phyloP scores from a whole-genome alignment of 2,329 filamentous ascomycete genomes.

The Fusarium palustre region DNA sequence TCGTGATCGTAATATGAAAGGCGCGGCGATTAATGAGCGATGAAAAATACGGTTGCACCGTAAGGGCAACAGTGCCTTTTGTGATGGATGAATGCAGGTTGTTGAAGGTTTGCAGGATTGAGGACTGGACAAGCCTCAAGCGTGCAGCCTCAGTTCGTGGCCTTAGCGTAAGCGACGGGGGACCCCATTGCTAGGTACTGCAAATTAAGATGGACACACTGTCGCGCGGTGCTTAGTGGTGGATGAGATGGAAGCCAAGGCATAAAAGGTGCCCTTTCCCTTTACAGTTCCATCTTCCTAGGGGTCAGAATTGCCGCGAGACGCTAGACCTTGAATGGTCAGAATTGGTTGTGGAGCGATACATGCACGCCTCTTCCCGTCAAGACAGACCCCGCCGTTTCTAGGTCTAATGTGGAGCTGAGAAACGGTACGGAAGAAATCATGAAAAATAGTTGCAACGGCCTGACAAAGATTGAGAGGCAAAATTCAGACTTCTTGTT shows the following conservation, averaged over 20 bases:
- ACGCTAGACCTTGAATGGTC: constrained; percentile 37
- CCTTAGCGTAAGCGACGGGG: constrained; percentile 24
- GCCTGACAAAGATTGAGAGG: not conserved
- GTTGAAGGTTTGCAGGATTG: constrained; percentile 36
- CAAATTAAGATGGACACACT: constrained; percentile 41
- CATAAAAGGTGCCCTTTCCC: constrained; percentile 11
- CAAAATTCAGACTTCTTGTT: not conserved
- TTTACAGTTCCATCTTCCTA: not conserved
- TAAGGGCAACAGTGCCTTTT: constrained; percentile 32
- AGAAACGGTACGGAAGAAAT: constrained; percentile 34
- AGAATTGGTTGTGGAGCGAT: constrained; percentile 14
- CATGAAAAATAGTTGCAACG: constrained; percentile 23
- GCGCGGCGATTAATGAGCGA: constrained; percentile 5
- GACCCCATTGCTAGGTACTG: constrained; percentile 18
- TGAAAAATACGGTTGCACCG: constrained; percentile 21
- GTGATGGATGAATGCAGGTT: constrained; percentile 33
- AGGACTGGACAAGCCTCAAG: constrained; percentile 23
- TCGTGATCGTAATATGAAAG: constrained; percentile 2
- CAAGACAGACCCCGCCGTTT: constrained; percentile 19
- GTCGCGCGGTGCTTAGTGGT: constrained; percentile 37
- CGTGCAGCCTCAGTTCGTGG: constrained; percentile 18
- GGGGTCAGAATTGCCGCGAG: constrained; percentile 33
- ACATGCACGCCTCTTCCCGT: constrained; percentile 35
- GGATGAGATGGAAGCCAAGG: constrained; percentile 1
- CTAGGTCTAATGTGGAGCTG: constrained; percentile 36